These are phyloP conservation scores for Atkinsonella texensis DNA, from an alignment of 2,329 filamentous ascomycete species.

Conservation along the genomic window DNA sequence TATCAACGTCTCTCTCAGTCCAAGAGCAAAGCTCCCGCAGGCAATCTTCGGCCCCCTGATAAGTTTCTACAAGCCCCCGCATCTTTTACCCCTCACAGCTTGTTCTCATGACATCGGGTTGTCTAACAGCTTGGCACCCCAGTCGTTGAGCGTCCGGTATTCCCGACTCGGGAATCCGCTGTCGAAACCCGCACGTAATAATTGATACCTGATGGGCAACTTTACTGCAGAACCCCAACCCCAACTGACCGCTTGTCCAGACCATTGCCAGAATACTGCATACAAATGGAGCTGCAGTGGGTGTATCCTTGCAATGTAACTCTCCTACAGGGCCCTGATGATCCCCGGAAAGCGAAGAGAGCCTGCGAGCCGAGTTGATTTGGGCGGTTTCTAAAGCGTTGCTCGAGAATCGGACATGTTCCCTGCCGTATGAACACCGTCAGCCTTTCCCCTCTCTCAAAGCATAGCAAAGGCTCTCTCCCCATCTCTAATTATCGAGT, in stretches of 20 bases:
- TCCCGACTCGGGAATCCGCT: conserved; percentile 12
- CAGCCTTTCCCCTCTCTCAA: too few relatives aligned
- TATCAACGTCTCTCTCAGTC: neutral
- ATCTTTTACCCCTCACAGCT: neutral
- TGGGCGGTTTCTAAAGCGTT: too few relatives aligned
- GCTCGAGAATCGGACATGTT: too few relatives aligned
- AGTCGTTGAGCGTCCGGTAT: conserved; percentile 7
- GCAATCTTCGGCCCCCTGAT: neutral
- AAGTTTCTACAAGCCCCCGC: neutral
- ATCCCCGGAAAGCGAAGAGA: neutral
- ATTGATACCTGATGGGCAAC: neutral
- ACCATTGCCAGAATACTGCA: neutral
- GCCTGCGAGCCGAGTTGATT: neutral
- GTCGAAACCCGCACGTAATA: neutral
- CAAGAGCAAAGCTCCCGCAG: conserved; percentile 1
- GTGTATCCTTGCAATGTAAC: neutral
- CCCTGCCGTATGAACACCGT: too few relatives aligned
- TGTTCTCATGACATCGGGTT: conserved; percentile 3
- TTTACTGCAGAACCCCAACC: neutral
- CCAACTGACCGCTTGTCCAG: neutral
- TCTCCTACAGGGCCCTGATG: neutral
- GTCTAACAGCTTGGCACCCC: neutral
- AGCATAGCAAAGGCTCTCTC: too few relatives aligned
- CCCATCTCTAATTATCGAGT: too few relatives aligned
- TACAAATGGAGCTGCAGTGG: neutral